Evolutionary conservation across 495 filamentous ascomycete genomes (phyloP), one percentile per base, ranked within the genome.

Genomic region (Xylaria flabelliformis): DNA sequence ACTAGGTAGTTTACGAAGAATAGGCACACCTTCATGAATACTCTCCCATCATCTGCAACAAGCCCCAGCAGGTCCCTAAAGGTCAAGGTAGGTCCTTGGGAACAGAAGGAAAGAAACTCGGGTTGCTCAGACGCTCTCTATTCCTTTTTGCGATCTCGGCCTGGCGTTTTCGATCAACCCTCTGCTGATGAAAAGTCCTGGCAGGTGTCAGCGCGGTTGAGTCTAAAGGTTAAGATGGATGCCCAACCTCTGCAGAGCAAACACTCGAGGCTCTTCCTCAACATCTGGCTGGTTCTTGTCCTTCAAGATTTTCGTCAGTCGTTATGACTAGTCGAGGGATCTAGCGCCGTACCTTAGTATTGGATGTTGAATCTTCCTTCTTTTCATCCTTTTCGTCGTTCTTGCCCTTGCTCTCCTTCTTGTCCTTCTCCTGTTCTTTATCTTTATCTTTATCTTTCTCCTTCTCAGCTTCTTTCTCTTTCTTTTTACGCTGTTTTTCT

Each of bases 131-230:
- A 34, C 94, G 87, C 76, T 97, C 93, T 34, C 90, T 88, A 78
- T 95, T 97, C 41, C 93, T 87, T 78, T 90, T 95, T 36, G 93
- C 90, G 62, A 92, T 87, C 78, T 97, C 94, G 17, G 88, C 88
- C 79, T 92, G 92, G 63, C 92, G 88, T 78, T 93, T 90, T 69
- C 90, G 90, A 75, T 94, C 91, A 64, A 97, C 76, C 24, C 95
- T 90, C 82, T 91, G 92, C 70, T 97, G 93, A 79, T 93, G 96
- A 79, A 98, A 96, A 41, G 89, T 90, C 78, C 94, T 97, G 78
- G 58, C n/a, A 15, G 55, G 62, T 42, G 74, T 82, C 44, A 81
- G 76, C 71, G 59, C 62, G 29, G 10, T 46, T 36, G 17, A 7
- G 19, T 42, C 39, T n/a, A 48, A 21, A 39, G 34, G 26, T 53